A percentile compares a stretch with the other conserved stretches of the same genome.
Evolutionary conservation across 257 asterid species (phyloP).

Genomic region (Phtheirospermum japonicum): DNA sequence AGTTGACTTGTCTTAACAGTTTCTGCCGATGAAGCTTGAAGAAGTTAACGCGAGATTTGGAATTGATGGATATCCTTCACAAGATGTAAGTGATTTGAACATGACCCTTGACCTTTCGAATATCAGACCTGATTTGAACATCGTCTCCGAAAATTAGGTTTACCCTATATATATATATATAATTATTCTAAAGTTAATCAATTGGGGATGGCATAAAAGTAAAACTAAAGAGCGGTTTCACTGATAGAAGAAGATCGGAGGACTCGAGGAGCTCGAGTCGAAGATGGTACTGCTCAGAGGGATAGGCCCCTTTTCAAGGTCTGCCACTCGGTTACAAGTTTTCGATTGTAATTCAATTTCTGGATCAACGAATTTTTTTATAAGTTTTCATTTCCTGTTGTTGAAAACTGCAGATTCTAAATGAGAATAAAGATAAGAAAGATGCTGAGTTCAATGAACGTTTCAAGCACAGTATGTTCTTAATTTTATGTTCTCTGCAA

Average conservation of each 20-base stretch:
- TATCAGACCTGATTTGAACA: too few species aligned
- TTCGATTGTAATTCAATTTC: slow-evolving; percentile 1
- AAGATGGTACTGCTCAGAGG: slow-evolving; percentile 98
- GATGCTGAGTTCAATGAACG: too few species aligned
- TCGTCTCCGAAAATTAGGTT: slow-evolving; percentile 92
- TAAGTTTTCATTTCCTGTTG: neutral
- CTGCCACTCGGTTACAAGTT: neutral
- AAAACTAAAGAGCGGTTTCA: slow-evolving; percentile 24
- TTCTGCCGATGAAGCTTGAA: slow-evolving; percentile 93
- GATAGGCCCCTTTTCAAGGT: slow-evolving; percentile 90
- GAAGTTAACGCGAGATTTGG: slow-evolving; percentile 69
- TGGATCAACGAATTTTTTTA: neutral
- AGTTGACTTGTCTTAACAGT: slow-evolving; percentile 41
- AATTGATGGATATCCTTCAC: slow-evolving; percentile 70
- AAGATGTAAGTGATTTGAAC: slow-evolving; percentile 59
- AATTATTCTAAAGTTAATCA: neutral
- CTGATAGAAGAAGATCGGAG: slow-evolving; percentile 78
- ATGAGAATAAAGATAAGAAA: too few species aligned
- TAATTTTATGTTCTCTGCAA: too few species aligned
- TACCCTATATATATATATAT: too few species aligned
- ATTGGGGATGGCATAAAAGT: too few species aligned
- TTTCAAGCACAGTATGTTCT: too few species aligned
- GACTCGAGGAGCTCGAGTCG: slow-evolving; percentile 82
- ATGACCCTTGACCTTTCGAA: neutral
- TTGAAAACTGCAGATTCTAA: too few species aligned